Evolutionary conservation across 176 grass and related monocot species (phyloP), one percentile per base, ranked within the genome.

Genomic region (Avena atlantica): DNA sequence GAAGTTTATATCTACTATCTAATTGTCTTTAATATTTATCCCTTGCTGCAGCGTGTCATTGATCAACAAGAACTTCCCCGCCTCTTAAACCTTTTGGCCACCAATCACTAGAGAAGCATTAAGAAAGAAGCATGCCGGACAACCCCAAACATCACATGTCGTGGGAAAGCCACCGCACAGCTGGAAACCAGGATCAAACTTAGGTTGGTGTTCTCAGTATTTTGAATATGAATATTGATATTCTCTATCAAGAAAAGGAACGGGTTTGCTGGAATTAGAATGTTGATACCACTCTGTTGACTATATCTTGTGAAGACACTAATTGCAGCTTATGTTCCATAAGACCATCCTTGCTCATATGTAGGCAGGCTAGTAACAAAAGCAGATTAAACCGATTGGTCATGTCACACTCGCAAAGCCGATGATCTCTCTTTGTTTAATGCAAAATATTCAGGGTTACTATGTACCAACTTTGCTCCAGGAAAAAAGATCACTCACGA

Each of bases 51-150:
- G 95, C 94, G 86, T 93, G 87, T 94, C 40, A 97, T 94, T 73
- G 89, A 97, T 72, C 78, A 95, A 78, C 90, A 92, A 73, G 95
- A 91, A 9, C 92, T 97, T 58, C 87, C 91, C 52, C 95, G 92
- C 55, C 91, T 97, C 61, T 89, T 97, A 89, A 97, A 81, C 64
- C 88, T 97, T 40, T 58, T 97, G 78, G 86, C 85, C 12, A 85
- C 80, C 24, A 97, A 97, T 80, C 92, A 97, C 85, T 95, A 97
- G 87, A 97, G 94, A 88, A 94, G 92, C 85, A 97, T 97, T 68
- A 97, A 97, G 90, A 97, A 97, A 71, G 95, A 97, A 94, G 95
- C 90, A 78, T 97, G 92, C 88, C 94, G 92, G 92, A 94, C 95
- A 2, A 94, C 92, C 78, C 94, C 92, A 78, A 97, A 97, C 85